Percentiles rank a stretch among this genome's conserved stretches.
phyloP scores from a whole-genome alignment of 2,329 filamentous ascomycete species.

The Daldinia sp. region DNA sequence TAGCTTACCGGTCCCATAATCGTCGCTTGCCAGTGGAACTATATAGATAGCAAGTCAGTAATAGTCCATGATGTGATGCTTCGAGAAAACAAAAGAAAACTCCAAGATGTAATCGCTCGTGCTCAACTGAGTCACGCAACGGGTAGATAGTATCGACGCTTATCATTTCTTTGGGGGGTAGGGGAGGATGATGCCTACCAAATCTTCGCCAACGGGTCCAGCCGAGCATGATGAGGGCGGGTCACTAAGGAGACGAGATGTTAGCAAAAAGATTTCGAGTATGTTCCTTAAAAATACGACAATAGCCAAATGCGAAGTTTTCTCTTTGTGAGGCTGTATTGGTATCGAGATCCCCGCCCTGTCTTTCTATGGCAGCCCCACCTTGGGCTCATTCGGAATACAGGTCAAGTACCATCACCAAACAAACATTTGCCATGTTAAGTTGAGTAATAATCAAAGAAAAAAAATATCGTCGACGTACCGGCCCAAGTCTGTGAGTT shows the following conservation, averaged over 20 bases:
- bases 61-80: slow-evolving; percentile 2
- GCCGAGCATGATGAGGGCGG: slow-evolving; percentile 99
- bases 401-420: slow-evolving; percentile 30
- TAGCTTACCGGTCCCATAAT: slow-evolving; percentile 96
- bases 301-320: not conserved
- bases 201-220: slow-evolving; percentile 93
- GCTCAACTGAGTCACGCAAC: slow-evolving; percentile 34
- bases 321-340: slow-evolving; percentile 27
- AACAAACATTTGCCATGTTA: slow-evolving; percentile 21
- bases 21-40: slow-evolving; percentile 99
- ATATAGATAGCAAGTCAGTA: slow-evolving; percentile 47
- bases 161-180: slow-evolving; percentile 37
- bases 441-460: too few relatives aligned
- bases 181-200: slow-evolving; percentile 71
- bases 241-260: slow-evolving; percentile 69
- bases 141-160: slow-evolving; percentile 30
- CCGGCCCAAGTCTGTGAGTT: slow-evolving; percentile 89
- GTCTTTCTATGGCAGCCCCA: slow-evolving; percentile 38
- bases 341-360: slow-evolving; percentile 38
- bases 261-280: slow-evolving; percentile 43
- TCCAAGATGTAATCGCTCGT: slow-evolving; percentile 29
- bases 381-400: slow-evolving; percentile 40
- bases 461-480: slow-evolving; percentile 56
- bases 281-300: not conserved
- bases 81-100: not conserved